These are phyloP conservation scores for Pythium grandisporangium DNA, from an alignment of 352 stramenopile genomes.

Conservation along the genomic window DNA sequence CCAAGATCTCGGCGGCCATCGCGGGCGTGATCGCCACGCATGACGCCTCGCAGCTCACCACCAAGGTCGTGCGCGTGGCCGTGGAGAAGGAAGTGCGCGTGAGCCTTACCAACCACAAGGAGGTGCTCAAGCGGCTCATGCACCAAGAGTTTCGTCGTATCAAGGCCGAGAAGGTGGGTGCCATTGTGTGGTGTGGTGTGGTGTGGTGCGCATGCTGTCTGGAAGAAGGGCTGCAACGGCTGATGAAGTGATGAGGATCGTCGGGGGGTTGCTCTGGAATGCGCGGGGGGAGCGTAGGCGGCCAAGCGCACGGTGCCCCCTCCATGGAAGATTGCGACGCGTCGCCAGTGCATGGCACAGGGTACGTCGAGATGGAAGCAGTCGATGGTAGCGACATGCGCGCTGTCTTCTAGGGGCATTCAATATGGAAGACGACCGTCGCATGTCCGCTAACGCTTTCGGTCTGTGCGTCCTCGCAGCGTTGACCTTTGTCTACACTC, in stretches of 20 bases:
- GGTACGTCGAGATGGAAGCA: too few species aligned
- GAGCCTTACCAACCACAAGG: constrained; percentile 82
- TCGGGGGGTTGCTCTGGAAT: neutral
- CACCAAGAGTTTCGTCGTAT: constrained; percentile 74
- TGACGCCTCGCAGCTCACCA: constrained; percentile 58
- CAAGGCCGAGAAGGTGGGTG: constrained; percentile 58
- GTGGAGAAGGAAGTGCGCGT: constrained; percentile 83
- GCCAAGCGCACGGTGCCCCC: constrained; percentile 41
- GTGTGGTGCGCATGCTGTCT: neutral
- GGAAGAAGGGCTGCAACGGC: too few species aligned
- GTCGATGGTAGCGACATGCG: too few species aligned
- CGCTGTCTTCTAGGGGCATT: too few species aligned
- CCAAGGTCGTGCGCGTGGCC: constrained; percentile 72
- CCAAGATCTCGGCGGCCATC: constrained; percentile 67
- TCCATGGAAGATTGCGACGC: constrained; percentile 48
- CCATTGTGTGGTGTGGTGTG: neutral
- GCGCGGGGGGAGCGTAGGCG: too few species aligned
- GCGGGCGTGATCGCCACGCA: constrained; percentile 51
- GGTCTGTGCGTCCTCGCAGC: too few species aligned
- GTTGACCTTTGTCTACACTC: constrained; percentile 23
- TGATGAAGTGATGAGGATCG: neutral
- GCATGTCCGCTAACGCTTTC: too few species aligned
- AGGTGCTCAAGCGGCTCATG: constrained; percentile 85
- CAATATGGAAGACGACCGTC: too few species aligned
- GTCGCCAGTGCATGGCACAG: constrained; percentile 31